Percentiles rank a stretch among this genome's conserved stretches.
Conservation (phyloP, 768 basidiomycete species). For the Russula abietina region DNA sequence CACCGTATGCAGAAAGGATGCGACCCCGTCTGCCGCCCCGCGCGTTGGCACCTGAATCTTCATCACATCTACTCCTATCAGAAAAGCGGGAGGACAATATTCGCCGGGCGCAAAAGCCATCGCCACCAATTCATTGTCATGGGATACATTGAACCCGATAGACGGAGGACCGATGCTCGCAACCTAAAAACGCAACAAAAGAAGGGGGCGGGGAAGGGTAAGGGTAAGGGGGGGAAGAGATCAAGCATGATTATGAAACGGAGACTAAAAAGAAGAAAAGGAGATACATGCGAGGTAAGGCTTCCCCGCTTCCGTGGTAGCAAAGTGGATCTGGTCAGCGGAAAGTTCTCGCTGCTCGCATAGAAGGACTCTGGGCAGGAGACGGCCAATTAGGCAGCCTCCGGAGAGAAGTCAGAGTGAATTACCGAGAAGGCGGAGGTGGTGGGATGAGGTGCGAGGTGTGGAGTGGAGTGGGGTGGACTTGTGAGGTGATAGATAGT, state of each 20-base stretch:
- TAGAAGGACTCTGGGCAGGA: conserved; percentile 62
- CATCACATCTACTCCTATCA: conserved; percentile 78
- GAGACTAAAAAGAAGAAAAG: neutral
- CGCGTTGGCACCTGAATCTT: conserved; percentile 53
- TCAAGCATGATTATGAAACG: neutral
- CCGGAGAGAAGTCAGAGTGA: neutral
- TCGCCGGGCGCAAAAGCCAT: conserved; percentile 49
- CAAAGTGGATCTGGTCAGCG: conserved; percentile 45
- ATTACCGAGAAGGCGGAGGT: neutral
- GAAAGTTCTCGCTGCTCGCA: conserved; percentile 51
- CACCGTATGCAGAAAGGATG: conserved; percentile 57
- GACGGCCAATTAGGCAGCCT: conserved; percentile 76
- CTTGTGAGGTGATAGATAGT: too few species aligned
- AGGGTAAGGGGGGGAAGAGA: neutral
- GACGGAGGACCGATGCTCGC: conserved; percentile 45
- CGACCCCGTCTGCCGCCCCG: conserved; percentile 46
- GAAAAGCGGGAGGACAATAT: conserved; percentile 51
- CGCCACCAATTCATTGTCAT: conserved; percentile 68
- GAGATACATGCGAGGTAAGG: conserved; percentile 60
- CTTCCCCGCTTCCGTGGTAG: conserved; percentile 58
- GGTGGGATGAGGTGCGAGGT: neutral
- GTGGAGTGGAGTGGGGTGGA: too few species aligned
- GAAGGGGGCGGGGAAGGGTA: too few species aligned
- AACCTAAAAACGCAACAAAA: conserved; percentile 33
- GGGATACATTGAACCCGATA: conserved; percentile 75